Evolutionary conservation across 2,329 filamentous ascomycete genomes (phyloP).

Genomic region (Penicillium sp.): DNA sequence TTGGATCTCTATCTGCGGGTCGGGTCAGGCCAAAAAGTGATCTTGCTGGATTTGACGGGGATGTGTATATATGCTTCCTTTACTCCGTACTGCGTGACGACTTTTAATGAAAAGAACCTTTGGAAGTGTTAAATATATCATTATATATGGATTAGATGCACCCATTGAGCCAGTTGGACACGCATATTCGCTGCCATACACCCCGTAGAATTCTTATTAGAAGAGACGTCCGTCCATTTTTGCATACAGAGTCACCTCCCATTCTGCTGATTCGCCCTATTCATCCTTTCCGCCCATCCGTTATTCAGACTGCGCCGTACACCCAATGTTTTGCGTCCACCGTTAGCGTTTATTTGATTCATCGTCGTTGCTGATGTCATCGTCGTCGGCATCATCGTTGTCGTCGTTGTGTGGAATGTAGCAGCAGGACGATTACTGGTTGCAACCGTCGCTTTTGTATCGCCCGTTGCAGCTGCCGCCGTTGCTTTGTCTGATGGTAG

Average conservation of each 20-base stretch:
- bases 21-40: neutral
- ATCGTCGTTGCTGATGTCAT: constrained; percentile 23
- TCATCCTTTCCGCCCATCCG: constrained; percentile 34
- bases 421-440: constrained; percentile 23
- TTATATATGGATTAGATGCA: neutral
- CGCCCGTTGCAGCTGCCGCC: constrained; percentile 18
- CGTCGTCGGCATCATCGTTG: constrained; percentile 37
- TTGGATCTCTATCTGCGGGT: neutral
- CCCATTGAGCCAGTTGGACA: neutral
- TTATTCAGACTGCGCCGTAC: constrained; percentile 39
- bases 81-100: neutral
- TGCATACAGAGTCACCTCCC: neutral
- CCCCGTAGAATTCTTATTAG: no score
- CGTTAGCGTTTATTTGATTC: constrained; percentile 1
- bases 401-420: constrained; percentile 39
- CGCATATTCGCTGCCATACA: no score
- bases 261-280: constrained; percentile 8
- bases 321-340: constrained; percentile 37
- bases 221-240: neutral
- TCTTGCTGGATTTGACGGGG: neutral
- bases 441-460: constrained; percentile 24
- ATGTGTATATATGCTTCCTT: neutral
- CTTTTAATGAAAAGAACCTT: neutral
- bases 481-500: constrained; percentile 18
- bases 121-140: neutral